Conservation (phyloP, 495 filamentous ascomycete genomes). For the Rhizodiscina lignyota region DNA sequence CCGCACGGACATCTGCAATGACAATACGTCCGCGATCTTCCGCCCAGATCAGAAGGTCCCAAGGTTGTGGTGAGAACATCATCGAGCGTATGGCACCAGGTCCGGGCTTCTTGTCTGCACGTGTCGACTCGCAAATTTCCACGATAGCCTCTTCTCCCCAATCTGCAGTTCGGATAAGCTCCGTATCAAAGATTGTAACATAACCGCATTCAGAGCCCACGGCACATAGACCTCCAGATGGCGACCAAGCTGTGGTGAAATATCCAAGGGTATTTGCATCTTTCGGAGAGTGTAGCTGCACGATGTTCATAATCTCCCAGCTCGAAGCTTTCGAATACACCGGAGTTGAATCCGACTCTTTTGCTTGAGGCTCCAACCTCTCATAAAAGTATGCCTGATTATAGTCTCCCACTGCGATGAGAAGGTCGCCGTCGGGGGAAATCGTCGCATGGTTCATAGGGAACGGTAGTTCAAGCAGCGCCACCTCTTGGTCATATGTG, state of each 20-base stretch:
- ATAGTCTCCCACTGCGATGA: slow-evolving; percentile 76
- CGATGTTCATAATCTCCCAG: slow-evolving; percentile 9
- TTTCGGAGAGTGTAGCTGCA: slow-evolving; percentile 14
- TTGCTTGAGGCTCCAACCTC: slow-evolving; percentile 20
- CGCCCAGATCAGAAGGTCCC: slow-evolving; percentile 85
- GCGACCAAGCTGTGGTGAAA: slow-evolving; percentile 58
- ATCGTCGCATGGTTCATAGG: slow-evolving; percentile 85
- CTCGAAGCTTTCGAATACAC: slow-evolving; percentile 4
- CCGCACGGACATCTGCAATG: slow-evolving; percentile 65
- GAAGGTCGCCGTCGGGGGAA: slow-evolving; percentile 67
- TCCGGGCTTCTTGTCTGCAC: slow-evolving; percentile 21
- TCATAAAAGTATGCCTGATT: slow-evolving; percentile 69
- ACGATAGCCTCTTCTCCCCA: slow-evolving; percentile 27
- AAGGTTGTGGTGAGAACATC: slow-evolving; percentile 75
- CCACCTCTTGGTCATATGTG: slow-evolving; percentile 39
- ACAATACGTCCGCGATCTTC: slow-evolving; percentile 77
- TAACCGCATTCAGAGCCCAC: slow-evolving; percentile 58
- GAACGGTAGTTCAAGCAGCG: slow-evolving; percentile 53
- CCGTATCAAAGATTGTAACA: slow-evolving; percentile 49
- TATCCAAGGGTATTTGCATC: slow-evolving; percentile 23
- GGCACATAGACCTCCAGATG: slow-evolving; percentile 48
- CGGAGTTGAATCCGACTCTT: too few relatives aligned
- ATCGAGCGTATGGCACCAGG: slow-evolving; percentile 77
- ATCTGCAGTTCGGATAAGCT: slow-evolving; percentile 24
- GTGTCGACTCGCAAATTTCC: slow-evolving; percentile 24